A percentile compares a stretch with the other conserved stretches of the same genome.
These are phyloP conservation scores for Pogostemon cablin DNA, from an alignment of 257 asterid species.

Conservation along the genomic window DNA sequence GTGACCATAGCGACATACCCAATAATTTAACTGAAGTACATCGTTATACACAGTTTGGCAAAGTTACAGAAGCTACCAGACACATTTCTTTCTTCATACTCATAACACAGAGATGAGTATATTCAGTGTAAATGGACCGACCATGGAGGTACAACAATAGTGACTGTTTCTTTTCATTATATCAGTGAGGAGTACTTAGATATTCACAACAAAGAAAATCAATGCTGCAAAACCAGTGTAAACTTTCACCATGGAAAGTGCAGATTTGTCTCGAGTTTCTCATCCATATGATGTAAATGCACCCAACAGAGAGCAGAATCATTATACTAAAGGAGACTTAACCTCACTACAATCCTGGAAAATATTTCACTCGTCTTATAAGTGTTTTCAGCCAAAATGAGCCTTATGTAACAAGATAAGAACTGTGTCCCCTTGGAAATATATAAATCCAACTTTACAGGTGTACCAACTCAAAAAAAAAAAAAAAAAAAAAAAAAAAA, in stretches of 20 bases:
- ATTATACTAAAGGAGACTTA: constrained; percentile 3
- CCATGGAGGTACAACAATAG: background rate
- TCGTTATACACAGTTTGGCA: no score
- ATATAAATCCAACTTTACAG: background rate
- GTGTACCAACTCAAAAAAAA: background rate
- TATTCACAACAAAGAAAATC: background rate
- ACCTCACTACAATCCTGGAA: background rate
- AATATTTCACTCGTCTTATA: background rate
- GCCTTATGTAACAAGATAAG: background rate
- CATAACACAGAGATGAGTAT: no score
- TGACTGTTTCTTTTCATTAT: background rate
- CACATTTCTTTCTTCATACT: no score
- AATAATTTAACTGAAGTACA: no score
- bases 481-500: background rate
- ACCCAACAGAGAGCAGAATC: background rate
- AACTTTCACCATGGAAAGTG: background rate
- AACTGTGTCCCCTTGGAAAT: constrained; percentile 16
- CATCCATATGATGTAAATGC: background rate
- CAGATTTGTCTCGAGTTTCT: background rate
- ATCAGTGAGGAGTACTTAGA: background rate
- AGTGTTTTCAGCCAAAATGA: background rate
- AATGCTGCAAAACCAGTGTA: background rate
- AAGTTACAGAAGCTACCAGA: no score
- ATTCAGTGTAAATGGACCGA: background rate
- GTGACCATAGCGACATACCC: no score